Evolutionary conservation across 2,329 filamentous ascomycete species (phyloP), one percentile per base, ranked within the genome.

Genomic region (Fusarium chuoi): DNA sequence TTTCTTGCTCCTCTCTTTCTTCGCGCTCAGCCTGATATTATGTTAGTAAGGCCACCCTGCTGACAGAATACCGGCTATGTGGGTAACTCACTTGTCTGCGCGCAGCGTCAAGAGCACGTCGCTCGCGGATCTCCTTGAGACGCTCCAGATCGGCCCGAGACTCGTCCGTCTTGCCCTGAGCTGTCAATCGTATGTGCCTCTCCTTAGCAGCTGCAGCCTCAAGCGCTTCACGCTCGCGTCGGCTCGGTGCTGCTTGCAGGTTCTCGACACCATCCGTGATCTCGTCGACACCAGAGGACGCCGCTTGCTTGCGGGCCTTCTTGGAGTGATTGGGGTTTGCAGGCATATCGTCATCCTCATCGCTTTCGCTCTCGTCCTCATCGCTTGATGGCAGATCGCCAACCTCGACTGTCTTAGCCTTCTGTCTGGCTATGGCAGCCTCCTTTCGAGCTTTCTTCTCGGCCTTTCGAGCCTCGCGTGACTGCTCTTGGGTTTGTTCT

Each of bases 151-250:
- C 96, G 10, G 94, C 92, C 82, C 94, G 93, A 54, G 96, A 95
- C 87, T 98, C 94, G 70, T 99, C 96, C 49, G 96, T 98, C 90
- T 98, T 98, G 79, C 96, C 96, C 80, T 95, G 93, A 65, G 95
- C 94, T 79, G 98, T 96, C 78, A 98, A 83, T 85, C 97, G 97
- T 87, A 94, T 90, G 81, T 98, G 98, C 76, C 91, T 89, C 86
- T 98, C 95, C 82, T 95, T 95, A 36, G 94, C 94, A 81, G 96
- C 93, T 72, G 93, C 92, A 4, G 95, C 95, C 84, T 98, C 93
- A 39, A 96, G 80, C 6, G 95, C 93, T 85, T 98, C 89, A 78
- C 89, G 82, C 84, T 91, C 87, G 82, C 89, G 84, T 61, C 88
- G 82, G 79, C 83, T 89, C 70, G 82, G 80, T 46, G 88, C 81